Evolutionary conservation across 2,329 filamentous ascomycete species (phyloP).

Genomic region (Sclerotinia subarctica): DNA sequence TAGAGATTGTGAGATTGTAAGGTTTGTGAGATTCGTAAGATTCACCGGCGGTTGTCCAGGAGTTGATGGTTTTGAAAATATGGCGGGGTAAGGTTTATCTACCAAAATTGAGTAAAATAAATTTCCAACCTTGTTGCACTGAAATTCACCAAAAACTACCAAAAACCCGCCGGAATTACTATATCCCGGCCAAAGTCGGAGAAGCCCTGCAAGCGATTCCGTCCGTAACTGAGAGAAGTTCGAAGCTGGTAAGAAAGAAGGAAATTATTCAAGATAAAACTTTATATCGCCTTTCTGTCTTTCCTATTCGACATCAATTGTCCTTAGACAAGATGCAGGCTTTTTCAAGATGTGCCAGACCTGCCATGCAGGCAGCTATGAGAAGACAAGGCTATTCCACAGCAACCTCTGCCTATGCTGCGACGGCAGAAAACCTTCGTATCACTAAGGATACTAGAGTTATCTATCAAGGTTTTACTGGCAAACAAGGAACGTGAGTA

Average conservation of each 20-base stretch:
- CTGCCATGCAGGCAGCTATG: conserved; percentile 64
- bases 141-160: background rate
- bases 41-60: too few relatives aligned
- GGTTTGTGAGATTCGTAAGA: background rate
- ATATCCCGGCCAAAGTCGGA: conserved; percentile 11
- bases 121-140: background rate
- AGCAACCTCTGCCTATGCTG: conserved; percentile 63
- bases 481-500: conserved; percentile 89
- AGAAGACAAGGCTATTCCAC: conserved; percentile 75
- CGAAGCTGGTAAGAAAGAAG: conserved; percentile 11
- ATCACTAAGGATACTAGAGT: conserved; percentile 94
- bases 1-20: background rate
- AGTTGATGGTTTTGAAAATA: background rate
- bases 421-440: conserved; percentile 80
- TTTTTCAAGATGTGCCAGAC: conserved; percentile 68
- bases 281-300: conserved; percentile 23
- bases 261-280: conserved; percentile 21
- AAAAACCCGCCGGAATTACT: background rate
- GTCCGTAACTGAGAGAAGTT: conserved; percentile 11
- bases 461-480: conserved; percentile 95
- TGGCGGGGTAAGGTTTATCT: background rate
- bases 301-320: conserved; percentile 36
- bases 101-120: conserved; percentile 15
- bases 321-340: conserved; percentile 70
- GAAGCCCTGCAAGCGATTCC: conserved; percentile 19